Evolutionary conservation across 305 asterid genomes (phyloP).

Genomic region (Solanum hybrid): DNA sequence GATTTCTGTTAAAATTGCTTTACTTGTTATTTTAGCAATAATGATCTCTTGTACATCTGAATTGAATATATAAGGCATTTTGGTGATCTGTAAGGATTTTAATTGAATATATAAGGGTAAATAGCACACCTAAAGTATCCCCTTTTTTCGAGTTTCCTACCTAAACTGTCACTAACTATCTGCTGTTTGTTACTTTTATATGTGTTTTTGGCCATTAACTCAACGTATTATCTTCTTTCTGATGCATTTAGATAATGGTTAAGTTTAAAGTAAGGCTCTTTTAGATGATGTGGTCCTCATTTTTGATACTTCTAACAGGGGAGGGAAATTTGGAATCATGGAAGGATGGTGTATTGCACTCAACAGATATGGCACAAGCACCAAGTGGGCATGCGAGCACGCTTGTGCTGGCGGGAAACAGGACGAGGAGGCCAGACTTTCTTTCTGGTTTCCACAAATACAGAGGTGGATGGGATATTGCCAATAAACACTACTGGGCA

Average conservation of each 20-base stretch:
- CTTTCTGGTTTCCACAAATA: slow-evolving; percentile 62
- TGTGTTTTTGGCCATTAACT: not conserved
- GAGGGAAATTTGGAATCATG: slow-evolving; percentile 59
- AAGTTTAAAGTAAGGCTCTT: not conserved
- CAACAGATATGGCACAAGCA: slow-evolving; percentile 38
- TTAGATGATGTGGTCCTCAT: not conserved
- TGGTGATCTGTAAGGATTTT: not conserved
- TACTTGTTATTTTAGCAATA: not conserved
- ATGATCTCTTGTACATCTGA: not conserved
- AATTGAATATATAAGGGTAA: not conserved
- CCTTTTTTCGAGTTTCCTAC: not conserved
- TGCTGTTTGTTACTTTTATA: not conserved
- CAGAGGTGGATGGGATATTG: slow-evolving; percentile 97
- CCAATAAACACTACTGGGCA: slow-evolving; percentile 94
- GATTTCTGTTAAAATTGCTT: not conserved
- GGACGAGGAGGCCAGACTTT: slow-evolving; percentile 83
- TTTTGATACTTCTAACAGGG: slow-evolving; percentile 28
- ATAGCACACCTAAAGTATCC: not conserved
- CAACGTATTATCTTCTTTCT: not conserved
- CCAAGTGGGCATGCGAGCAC: slow-evolving; percentile 41
- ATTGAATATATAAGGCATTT: not conserved
- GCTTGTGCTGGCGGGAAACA: slow-evolving; percentile 68
- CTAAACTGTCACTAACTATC: not conserved
- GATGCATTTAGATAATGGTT: not conserved
- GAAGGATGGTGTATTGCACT: slow-evolving; percentile 53